Conservation (phyloP, 208 protist genomes). For the Acanthamoeba royreba region DNA sequence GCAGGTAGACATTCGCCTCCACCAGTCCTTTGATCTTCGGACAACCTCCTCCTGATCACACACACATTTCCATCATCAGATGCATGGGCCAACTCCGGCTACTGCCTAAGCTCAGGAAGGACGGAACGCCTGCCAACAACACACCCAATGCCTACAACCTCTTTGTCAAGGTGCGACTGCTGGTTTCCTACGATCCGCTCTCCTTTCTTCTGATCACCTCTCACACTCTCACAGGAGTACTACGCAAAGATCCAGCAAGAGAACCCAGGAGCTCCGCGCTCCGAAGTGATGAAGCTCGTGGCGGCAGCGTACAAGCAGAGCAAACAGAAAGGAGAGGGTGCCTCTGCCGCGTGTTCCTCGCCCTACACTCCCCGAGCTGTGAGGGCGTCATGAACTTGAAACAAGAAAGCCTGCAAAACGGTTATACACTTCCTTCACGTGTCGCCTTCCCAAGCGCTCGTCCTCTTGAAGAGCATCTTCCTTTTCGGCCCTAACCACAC, state of each 20-base stretch:
- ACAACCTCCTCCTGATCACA: not conserved
- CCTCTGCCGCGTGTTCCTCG: no score
- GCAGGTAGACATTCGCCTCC: not conserved
- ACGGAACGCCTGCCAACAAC: not conserved
- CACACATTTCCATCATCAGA: not conserved
- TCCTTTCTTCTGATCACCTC: not conserved
- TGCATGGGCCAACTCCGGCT: conserved; percentile 9
- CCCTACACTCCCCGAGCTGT: no score
- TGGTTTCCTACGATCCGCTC: not conserved
- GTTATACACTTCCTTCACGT: no score
- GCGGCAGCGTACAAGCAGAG: not conserved
- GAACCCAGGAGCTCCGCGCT: not conserved
- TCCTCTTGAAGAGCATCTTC: no score
- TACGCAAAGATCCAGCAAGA: not conserved
- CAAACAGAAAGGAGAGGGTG: not conserved
- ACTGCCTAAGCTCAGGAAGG: conserved; percentile 22
- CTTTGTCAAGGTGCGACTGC: conserved; percentile 36
- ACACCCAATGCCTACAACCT: not conserved
- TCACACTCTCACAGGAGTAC: not conserved
- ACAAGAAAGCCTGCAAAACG: no score
- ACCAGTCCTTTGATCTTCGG: not conserved
- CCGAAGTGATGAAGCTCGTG: not conserved
- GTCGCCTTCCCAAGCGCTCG: no score
- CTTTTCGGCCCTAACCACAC: no score
- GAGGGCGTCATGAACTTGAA: no score